Evolutionary conservation across 345 rosid genomes (phyloP).

Genomic region (Populus pruinosa): DNA sequence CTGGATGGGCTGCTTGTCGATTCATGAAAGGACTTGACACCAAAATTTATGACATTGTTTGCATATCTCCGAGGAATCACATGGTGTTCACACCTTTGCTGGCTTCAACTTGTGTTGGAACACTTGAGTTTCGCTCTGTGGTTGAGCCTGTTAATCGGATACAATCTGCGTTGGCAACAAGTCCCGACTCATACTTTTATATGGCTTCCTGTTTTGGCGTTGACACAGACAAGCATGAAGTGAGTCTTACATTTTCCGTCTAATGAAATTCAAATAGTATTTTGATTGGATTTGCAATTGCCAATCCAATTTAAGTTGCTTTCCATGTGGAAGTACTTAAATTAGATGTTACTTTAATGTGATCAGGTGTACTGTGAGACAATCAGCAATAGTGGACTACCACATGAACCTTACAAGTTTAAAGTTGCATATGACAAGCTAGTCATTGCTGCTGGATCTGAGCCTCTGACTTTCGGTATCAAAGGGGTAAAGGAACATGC

Average conservation of each 20-base stretch:
- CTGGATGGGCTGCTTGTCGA: conserved; percentile 82
- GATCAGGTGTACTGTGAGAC: conserved; percentile 80
- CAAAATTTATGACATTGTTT: conserved; percentile 52
- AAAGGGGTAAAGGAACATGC: conserved; percentile 89
- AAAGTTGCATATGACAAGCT: conserved; percentile 91
- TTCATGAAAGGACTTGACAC: conserved; percentile 67
- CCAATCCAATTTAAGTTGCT: neutral
- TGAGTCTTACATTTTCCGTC: conserved; percentile 21
- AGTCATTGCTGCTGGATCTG: conserved; percentile 83
- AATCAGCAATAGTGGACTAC: conserved; percentile 41
- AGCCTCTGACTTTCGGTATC: conserved; percentile 86
- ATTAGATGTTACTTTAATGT: neutral
- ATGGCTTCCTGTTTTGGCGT: conserved; percentile 71
- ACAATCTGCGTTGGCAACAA: conserved; percentile 67
- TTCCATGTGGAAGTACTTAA: neutral
- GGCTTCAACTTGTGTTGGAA: conserved; percentile 74
- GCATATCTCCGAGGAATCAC: conserved; percentile 80
- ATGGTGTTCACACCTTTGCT: conserved; percentile 83
- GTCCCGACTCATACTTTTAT: conserved; percentile 77
- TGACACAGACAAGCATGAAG: conserved; percentile 71
- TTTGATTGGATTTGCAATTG: neutral
- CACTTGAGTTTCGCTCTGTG: conserved; percentile 86
- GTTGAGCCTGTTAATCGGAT: conserved; percentile 83
- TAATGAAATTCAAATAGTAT: neutral
- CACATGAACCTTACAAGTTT: conserved; percentile 64